These are phyloP conservation scores for Anethum foeniculum DNA, from an alignment of 140 eudicot genomes.

Conservation along the genomic window DNA sequence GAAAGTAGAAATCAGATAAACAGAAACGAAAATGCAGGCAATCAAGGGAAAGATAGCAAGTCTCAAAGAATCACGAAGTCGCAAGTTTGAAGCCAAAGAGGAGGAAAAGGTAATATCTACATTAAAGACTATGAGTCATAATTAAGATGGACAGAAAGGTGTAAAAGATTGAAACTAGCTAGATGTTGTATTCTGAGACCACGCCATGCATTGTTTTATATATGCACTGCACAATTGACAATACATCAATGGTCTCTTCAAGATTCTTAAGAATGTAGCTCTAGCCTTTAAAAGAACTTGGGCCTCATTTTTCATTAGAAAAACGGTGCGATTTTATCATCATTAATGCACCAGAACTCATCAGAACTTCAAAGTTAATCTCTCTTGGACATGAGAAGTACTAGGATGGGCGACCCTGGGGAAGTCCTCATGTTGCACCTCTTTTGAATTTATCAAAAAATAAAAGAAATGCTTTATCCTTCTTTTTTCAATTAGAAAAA, in stretches of 20 bases:
- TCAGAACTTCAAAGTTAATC: too few species aligned
- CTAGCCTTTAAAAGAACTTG: too few species aligned
- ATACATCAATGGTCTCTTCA: background rate
- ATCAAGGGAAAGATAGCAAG: constrained; percentile 61
- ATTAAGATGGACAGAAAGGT: background rate
- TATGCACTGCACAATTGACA: background rate
- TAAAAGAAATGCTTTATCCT: background rate
- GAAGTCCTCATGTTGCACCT: too few species aligned
- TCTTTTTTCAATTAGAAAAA: background rate
- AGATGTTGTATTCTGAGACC: background rate
- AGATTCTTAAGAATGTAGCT: background rate
- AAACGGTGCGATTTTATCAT: too few species aligned
- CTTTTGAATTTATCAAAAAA: too few species aligned
- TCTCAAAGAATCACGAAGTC: constrained; percentile 43
- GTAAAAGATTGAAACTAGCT: background rate
- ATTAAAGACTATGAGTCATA: background rate
- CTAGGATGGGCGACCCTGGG: too few species aligned
- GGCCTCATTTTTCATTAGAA: too few species aligned
- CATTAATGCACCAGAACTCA: too few species aligned
- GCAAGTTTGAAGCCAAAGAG: constrained; percentile 56
- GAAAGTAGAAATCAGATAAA: background rate
- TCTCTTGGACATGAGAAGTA: too few species aligned
- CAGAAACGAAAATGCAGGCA: constrained; percentile 49
- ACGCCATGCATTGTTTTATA: background rate
- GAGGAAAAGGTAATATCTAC: constrained; percentile 45